Evolutionary conservation across 2,329 filamentous ascomycete genomes (phyloP).

Genomic region (Claviceps citrina): DNA sequence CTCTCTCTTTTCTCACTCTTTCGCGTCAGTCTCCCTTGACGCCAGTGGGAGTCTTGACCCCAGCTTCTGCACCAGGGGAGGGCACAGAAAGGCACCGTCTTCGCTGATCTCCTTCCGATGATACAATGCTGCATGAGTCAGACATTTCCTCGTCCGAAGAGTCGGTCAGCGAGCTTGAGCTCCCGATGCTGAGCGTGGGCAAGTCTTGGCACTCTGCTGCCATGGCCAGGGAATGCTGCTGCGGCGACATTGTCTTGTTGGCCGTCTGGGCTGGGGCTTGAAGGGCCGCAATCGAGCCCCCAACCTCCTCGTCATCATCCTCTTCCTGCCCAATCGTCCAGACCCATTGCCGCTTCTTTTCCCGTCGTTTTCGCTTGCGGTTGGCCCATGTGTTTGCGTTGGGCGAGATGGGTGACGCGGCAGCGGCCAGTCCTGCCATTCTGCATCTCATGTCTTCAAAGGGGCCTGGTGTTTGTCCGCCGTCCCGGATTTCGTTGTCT

Average conservation of each 20-base stretch:
- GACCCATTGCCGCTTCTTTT: constrained; percentile 49
- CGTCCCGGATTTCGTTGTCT: constrained; percentile 40
- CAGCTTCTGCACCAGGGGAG: constrained; percentile 17
- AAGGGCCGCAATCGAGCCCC: constrained; percentile 27
- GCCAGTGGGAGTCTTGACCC: constrained; percentile 12
- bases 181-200: constrained; percentile 28
- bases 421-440: constrained; percentile 33
- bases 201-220: constrained; percentile 15
- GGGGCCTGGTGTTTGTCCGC: constrained; percentile 45
- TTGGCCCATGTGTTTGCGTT: constrained; percentile 25
- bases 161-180: constrained; percentile 16
- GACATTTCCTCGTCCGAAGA: constrained; percentile 33
- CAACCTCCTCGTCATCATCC: constrained; percentile 28
- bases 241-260: not conserved
- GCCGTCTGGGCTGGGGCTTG: constrained; percentile 18
- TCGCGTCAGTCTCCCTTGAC: not conserved
- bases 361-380: constrained; percentile 37
- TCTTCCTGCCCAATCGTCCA: constrained; percentile 48
- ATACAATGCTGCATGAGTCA: constrained; percentile 26
- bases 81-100: constrained; percentile 1
- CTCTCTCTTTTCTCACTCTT: too few species aligned
- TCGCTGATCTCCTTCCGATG: constrained; percentile 21
- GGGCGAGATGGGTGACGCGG: constrained; percentile 26
- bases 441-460: constrained; percentile 47
- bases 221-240: not conserved